A percentile compares a stretch with the other conserved stretches of the same genome.
These are phyloP conservation scores for Erysiphe pisi DNA, from an alignment of 2,329 filamentous ascomycete genomes.

Conservation along the genomic window DNA sequence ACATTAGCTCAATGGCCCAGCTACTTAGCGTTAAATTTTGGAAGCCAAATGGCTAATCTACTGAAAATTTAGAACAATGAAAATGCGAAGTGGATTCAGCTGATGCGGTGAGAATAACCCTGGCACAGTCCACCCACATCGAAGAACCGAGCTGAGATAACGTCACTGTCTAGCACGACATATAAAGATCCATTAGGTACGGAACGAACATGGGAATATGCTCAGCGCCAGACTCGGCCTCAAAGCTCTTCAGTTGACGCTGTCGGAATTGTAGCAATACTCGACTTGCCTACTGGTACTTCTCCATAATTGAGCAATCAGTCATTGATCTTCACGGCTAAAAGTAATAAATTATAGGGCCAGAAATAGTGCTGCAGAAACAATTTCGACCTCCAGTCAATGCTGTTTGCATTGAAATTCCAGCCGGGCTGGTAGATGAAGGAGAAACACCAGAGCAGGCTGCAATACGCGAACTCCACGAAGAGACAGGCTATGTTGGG, in stretches of 20 bases:
- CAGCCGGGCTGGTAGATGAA: slow-evolving; percentile 53
- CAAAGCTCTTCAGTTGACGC: slow-evolving; percentile 54
- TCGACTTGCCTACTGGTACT: slow-evolving; percentile 45
- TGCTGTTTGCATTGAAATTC: slow-evolving; percentile 51
- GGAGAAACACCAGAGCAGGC: slow-evolving; percentile 52
- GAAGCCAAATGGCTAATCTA: neutral
- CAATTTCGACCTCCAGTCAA: slow-evolving; percentile 55
- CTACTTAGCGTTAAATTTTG: too few relatives aligned
- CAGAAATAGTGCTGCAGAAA: slow-evolving; percentile 53
- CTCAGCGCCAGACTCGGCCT: slow-evolving; percentile 59
- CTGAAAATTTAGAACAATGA: slow-evolving; percentile 30
- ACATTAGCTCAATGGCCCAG: too few relatives aligned
- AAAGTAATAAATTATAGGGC: slow-evolving; percentile 31
- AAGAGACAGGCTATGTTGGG: slow-evolving; percentile 58
- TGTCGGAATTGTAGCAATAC: slow-evolving; percentile 61
- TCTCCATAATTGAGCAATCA: neutral
- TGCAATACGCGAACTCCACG: slow-evolving; percentile 52
- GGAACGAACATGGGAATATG: slow-evolving; percentile 58
- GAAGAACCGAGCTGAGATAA: slow-evolving; percentile 26
- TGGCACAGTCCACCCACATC: neutral
- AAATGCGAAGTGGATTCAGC: slow-evolving; percentile 51
- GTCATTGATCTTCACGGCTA: neutral
- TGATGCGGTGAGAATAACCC: slow-evolving; percentile 42
- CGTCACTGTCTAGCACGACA: slow-evolving; percentile 41
- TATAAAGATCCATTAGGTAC: slow-evolving; percentile 54